Evolutionary conservation across 2,329 filamentous ascomycete genomes (phyloP), one percentile per base, ranked within the genome.

Genomic region (Drechslera avenae): DNA sequence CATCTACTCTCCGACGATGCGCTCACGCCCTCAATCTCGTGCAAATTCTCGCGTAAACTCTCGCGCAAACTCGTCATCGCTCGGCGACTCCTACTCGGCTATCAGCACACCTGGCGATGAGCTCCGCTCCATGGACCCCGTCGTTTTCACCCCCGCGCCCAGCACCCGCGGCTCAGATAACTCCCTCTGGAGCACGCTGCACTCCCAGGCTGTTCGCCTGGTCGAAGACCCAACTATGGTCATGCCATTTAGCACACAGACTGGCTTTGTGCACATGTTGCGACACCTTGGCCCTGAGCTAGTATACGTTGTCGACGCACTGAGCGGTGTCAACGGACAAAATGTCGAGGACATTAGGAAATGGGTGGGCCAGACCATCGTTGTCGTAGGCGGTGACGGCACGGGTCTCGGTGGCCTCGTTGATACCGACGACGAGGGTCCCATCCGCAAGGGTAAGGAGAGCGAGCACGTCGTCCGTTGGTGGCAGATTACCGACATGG

Each of bases 201-300:
- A 94, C 74, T 84, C 85, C 1, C 89, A 96, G 75, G 91, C 91
- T 3, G 78, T 89, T 33, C 77, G 81, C 1, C 81, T 97, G 9
- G 91, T 96, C 4, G 89, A 95, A 62, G 90, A 90, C 67, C 88
- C 94, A 35, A 86, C 84, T 35, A 91, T 91, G 83, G 88, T 97
- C 50, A 82, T 97, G 68, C 91, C 91, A 0, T 97, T 96, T 69
- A 94, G 87, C 9, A 90, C 90, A 0, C 77, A 83, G n/a, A 87
- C 85, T 21, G 92, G 92, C 37, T 90, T 94, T 68, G 83, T 91
- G 3, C 89, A 96, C 69, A 91, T 97, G 62, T 82, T 97, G 21
- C 88, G 90, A 43, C 90, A 96, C 70, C 79, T 97, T 5, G 84
- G 87, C 31, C 93, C 93, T 0, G 89, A 96, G 52, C 79, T 93